A percentile compares a stretch with the other conserved stretches of the same genome.
phyloP scores from a whole-genome alignment of 2,329 filamentous ascomycete species.

The Cladosporium sp. region DNA sequence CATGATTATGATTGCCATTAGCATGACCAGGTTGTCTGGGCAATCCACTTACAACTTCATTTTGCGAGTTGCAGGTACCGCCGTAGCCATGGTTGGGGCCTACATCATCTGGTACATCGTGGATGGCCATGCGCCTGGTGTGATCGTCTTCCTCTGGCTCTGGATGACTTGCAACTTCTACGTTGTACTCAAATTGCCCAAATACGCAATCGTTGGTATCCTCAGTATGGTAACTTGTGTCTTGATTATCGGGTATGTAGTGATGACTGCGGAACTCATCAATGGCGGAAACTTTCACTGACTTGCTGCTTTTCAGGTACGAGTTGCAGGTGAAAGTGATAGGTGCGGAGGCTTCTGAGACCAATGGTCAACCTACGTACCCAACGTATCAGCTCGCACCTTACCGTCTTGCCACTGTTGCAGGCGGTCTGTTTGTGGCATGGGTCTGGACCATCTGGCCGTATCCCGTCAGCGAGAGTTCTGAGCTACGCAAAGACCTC shows the following conservation, averaged over 20 bases:
- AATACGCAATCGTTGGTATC: constrained; percentile 60
- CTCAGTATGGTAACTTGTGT: neutral
- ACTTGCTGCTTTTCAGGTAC: constrained; percentile 47
- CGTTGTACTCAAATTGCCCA: constrained; percentile 66
- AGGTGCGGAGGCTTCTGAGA: constrained; percentile 55
- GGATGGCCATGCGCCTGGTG: constrained; percentile 59
- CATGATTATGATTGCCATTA: constrained; percentile 70
- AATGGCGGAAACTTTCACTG: constrained; percentile 62
- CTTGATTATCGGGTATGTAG: no score
- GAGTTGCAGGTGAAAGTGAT: constrained; percentile 70
- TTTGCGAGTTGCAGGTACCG: constrained; percentile 64
- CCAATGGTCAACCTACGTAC: constrained; percentile 67
- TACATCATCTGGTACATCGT: constrained; percentile 77
- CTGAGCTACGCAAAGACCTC: constrained; percentile 67
- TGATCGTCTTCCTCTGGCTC: constrained; percentile 69
- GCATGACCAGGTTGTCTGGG: constrained; percentile 68
- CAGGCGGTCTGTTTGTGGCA: constrained; percentile 66
- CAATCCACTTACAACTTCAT: constrained; percentile 67
- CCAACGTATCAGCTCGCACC: constrained; percentile 69
- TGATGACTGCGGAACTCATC: no score
- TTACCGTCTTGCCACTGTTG: constrained; percentile 68
- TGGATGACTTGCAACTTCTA: constrained; percentile 65
- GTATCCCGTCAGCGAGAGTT: constrained; percentile 69
- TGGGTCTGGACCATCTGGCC: constrained; percentile 79
- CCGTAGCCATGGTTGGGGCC: constrained; percentile 63